Conservation (phyloP, 129 eudicot genomes). For the Sambucus nigra region DNA sequence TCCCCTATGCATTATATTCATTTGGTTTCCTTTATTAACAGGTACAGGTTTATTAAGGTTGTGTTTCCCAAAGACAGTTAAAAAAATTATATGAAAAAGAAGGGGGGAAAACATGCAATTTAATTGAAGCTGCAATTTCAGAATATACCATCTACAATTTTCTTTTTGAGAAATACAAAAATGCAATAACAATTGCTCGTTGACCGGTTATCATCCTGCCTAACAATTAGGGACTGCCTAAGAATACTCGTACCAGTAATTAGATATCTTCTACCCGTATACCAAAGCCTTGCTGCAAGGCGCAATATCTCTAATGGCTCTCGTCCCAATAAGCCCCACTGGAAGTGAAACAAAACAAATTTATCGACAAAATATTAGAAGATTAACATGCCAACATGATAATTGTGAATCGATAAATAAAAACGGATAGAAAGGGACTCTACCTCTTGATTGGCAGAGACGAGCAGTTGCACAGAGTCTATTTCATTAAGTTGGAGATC, state of each 20-base stretch:
- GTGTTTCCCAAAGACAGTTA: too few relatives aligned
- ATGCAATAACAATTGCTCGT: too few relatives aligned
- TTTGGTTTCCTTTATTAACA: too few relatives aligned
- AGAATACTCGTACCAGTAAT: constrained; percentile 27
- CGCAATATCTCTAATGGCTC: constrained; percentile 70
- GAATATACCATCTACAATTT: too few relatives aligned
- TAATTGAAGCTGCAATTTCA: too few relatives aligned
- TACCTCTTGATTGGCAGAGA: constrained; percentile 98
- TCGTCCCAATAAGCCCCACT: constrained; percentile 90
- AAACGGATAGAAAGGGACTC: constrained; percentile 10
- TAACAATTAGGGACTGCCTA: background rate
- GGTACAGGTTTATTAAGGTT: too few relatives aligned
- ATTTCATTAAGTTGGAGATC: constrained; percentile 97
- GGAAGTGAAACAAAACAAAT: constrained; percentile 14
- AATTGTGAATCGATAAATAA: background rate
- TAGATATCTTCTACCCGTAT: constrained; percentile 91
- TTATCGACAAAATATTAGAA: constrained; percentile 10
- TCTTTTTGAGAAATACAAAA: too few relatives aligned
- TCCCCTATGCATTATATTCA: too few relatives aligned
- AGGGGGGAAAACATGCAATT: too few relatives aligned
- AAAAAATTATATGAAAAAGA: too few relatives aligned
- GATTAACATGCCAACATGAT: background rate
- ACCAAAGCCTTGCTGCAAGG: constrained; percentile 91
- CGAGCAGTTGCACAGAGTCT: constrained; percentile 79
- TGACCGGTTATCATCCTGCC: background rate